Conservation (phyloP, 176 grass and related monocot genomes). For the maize (Zea mays) region Zm-B73-REFERENCE-NAM-5.0 NC_050102.1:128328001-128328500, state of each 20-base stretch:
- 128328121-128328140: constrained; percentile 22
- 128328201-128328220: constrained; percentile 36
- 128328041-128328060: constrained; percentile 17
- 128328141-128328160: constrained; percentile 19
- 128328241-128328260: too few relatives aligned
- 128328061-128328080: constrained; percentile 23
- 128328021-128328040: not conserved
- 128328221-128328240: constrained; percentile 27
- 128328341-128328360: not conserved
- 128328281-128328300: constrained; percentile 19
- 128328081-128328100: not conserved
- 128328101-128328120: not conserved
- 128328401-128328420: not conserved
- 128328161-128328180: constrained; percentile 18
- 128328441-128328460: not conserved
- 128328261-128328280: not conserved
- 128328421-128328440: not conserved
- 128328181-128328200: constrained; percentile 25
- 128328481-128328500: not conserved
- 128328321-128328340: not conserved
- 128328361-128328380: constrained; percentile 15
- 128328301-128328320: not conserved
- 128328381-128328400: constrained; percentile 15
- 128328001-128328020: not conserved
- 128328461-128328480: not conserved